A percentile compares a stretch with the other conserved stretches of the same genome.
Conservation (phyloP, 2,329 filamentous ascomycete genomes). For the Pseudogymnoascus pannorum region DNA sequence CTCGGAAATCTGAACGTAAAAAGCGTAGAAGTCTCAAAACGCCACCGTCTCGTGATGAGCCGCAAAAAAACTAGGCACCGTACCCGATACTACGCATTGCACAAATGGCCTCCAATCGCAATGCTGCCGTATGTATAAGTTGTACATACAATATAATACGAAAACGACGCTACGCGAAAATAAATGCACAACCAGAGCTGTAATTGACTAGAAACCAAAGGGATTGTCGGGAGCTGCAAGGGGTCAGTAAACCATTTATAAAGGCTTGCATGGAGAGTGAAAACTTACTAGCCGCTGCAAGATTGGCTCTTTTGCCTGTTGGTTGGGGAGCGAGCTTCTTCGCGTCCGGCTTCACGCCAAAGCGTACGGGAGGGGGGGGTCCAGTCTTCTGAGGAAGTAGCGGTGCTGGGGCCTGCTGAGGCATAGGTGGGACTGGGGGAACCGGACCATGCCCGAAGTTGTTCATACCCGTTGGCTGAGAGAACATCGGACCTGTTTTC, state of each 20-base stretch:
- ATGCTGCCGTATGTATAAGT: slow-evolving; percentile 5
- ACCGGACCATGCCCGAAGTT: slow-evolving; percentile 39
- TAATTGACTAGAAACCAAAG: slow-evolving; percentile 52
- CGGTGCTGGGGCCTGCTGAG: slow-evolving; percentile 51
- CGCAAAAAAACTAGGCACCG: slow-evolving; percentile 6
- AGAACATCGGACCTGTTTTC: slow-evolving; percentile 46
- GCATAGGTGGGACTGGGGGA: slow-evolving; percentile 44
- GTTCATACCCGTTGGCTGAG: slow-evolving; percentile 44
- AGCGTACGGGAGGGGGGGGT: slow-evolving; percentile 79
- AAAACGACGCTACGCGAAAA: slow-evolving; percentile 9
- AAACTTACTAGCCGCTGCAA: slow-evolving; percentile 90
- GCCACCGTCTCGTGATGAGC: not conserved
- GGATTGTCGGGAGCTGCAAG: slow-evolving; percentile 58
- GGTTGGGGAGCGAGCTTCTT: slow-evolving; percentile 79
- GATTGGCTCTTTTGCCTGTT: slow-evolving; percentile 82
- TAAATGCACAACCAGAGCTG: not conserved
- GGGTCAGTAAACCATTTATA: slow-evolving; percentile 16
- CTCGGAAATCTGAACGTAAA: slow-evolving; percentile 9
- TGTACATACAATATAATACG: slow-evolving; percentile 8
- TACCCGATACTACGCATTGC: slow-evolving; percentile 3
- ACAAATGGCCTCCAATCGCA: slow-evolving; percentile 1
- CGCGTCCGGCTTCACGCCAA: slow-evolving; percentile 65
- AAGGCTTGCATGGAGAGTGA: slow-evolving; percentile 4
- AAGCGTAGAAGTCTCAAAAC: slow-evolving; percentile 1
- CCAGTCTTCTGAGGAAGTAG: slow-evolving; percentile 74